phyloP scores from a whole-genome alignment of 2,329 filamentous ascomycete genomes.

The Ophiostoma sp. region DNA sequence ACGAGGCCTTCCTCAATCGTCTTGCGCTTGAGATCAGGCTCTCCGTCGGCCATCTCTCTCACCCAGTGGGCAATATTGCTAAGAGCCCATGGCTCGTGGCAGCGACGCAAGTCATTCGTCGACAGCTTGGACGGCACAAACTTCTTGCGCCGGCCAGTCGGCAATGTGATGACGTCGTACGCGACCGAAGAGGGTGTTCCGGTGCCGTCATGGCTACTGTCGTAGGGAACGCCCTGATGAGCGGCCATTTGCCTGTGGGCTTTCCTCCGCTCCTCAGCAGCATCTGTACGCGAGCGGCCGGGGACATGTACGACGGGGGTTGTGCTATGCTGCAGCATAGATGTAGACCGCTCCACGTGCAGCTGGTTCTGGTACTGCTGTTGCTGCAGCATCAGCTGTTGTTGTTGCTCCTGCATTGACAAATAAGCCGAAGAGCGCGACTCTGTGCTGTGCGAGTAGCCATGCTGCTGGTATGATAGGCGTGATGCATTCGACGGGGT shows the following conservation, averaged over 20 bases:
- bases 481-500: conserved; percentile 39
- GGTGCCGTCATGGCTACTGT: conserved; percentile 52
- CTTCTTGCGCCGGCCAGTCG: conserved; percentile 64
- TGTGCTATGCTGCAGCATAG: conserved; percentile 73
- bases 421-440: conserved; percentile 39
- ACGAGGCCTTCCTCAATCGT: conserved; percentile 83
- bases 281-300: conserved; percentile 91
- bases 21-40: conserved; percentile 78
- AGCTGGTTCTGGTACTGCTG: conserved; percentile 40
- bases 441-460: conserved; percentile 46
- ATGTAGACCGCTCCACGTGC: conserved; percentile 67
- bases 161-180: conserved; percentile 79
- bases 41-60: conserved; percentile 81
- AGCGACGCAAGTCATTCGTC: conserved; percentile 74
- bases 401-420: conserved; percentile 42
- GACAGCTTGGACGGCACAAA: conserved; percentile 83
- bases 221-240: conserved; percentile 46
- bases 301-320: conserved; percentile 74
- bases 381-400: conserved; percentile 45
- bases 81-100: conserved; percentile 85
- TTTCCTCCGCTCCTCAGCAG: conserved; percentile 62
- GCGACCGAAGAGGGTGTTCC: conserved; percentile 50
- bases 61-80: conserved; percentile 85
- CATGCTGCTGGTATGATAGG: conserved; percentile 46
- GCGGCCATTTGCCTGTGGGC: conserved; percentile 47